phyloP scores from a whole-genome alignment of 2,329 filamentous ascomycete genomes.

The Aspergillus pseudoglaucus region DNA sequence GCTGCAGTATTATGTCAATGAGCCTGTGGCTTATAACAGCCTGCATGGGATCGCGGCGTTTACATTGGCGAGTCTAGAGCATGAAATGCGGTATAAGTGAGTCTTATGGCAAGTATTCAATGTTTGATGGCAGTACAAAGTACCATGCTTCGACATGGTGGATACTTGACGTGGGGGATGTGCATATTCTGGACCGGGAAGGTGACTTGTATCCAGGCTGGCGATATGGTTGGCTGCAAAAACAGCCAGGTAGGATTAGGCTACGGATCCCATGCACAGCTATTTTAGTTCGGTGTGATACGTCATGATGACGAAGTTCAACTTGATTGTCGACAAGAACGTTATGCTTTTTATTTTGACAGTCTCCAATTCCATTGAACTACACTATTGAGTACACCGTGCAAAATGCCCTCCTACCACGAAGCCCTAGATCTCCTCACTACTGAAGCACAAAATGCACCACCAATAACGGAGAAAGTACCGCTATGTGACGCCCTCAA shows the following conservation, averaged over 20 bases:
- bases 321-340: too few relatives aligned
- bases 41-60: constrained; percentile 20
- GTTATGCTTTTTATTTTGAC: too few relatives aligned
- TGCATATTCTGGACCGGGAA: too few relatives aligned
- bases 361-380: background rate
- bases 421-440: background rate
- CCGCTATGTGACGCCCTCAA: background rate
- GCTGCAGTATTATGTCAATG: constrained; percentile 18
- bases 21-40: constrained; percentile 20
- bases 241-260: too few relatives aligned
- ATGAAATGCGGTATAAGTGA: constrained; percentile 10
- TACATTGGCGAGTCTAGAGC: constrained; percentile 19
- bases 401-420: background rate
- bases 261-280: too few relatives aligned
- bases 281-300: too few relatives aligned
- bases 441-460: background rate
- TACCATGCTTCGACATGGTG: too few relatives aligned
- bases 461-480: background rate
- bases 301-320: too few relatives aligned
- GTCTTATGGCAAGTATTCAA: background rate
- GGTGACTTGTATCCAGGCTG: too few relatives aligned
- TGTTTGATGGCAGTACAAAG: too few relatives aligned
- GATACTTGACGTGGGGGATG: too few relatives aligned
- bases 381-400: background rate
- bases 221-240: too few relatives aligned